A percentile compares a stretch with the other conserved stretches of the same genome.
Evolutionary conservation across 768 basidiomycete species (phyloP).

Genomic region (Leccinum disarticulatum): DNA sequence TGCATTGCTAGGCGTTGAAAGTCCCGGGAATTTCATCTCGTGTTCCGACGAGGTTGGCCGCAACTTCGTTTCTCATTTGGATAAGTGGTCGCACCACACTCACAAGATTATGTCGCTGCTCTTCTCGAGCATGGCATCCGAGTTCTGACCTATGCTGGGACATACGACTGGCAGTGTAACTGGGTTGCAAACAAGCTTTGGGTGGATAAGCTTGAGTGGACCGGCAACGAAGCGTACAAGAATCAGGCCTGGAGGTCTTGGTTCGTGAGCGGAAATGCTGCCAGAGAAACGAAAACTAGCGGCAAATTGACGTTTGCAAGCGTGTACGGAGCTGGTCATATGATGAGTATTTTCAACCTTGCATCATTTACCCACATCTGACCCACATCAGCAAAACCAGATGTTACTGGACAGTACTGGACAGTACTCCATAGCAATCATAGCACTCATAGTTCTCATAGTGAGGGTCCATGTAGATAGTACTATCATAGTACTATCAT

Average conservation of each 20-base stretch:
- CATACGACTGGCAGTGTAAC: constrained; percentile 59
- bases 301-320: constrained; percentile 65
- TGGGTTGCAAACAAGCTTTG: constrained; percentile 65
- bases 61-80: constrained; percentile 56
- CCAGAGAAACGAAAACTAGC: constrained; percentile 55
- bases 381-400: too few relatives aligned
- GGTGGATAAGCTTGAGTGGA: constrained; percentile 62
- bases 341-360: constrained; percentile 42
- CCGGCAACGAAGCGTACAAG: constrained; percentile 48
- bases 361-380: constrained; percentile 17
- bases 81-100: constrained; percentile 57
- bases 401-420: too few relatives aligned
- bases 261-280: constrained; percentile 52
- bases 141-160: constrained; percentile 56
- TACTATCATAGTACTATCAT: too few relatives aligned
- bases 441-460: too few relatives aligned
- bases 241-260: constrained; percentile 48
- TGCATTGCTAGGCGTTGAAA: constrained; percentile 45
- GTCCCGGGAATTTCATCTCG: constrained; percentile 49
- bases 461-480: too few relatives aligned
- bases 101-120: constrained; percentile 56
- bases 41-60: constrained; percentile 53
- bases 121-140: constrained; percentile 53
- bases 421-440: too few relatives aligned
- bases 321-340: constrained; percentile 68